phyloP scores from a whole-genome alignment of 129 eudicot genomes.

The Calendula officinalis region DNA sequence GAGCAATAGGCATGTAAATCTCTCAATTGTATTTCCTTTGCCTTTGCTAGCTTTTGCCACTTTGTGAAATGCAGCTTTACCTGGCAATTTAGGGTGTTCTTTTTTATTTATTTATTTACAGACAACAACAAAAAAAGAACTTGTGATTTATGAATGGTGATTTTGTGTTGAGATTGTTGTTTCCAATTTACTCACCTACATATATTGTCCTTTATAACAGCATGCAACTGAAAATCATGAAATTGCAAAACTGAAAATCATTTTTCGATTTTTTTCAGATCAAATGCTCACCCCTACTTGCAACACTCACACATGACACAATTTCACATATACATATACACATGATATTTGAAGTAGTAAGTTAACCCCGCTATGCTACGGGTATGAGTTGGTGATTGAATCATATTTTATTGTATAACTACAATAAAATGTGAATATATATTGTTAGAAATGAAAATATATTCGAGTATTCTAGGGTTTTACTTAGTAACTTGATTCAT shows the following conservation, averaged over 20 bases:
- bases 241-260: background rate
- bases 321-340: no score
- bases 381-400: no score
- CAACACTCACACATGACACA: no score
- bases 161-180: conserved; percentile 20
- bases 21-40: conserved; percentile 16
- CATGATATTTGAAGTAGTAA: no score
- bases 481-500: no score
- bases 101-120: background rate
- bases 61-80: conserved; percentile 39
- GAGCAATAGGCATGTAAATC: conserved; percentile 39
- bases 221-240: background rate
- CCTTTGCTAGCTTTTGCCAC: conserved; percentile 35
- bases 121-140: background rate
- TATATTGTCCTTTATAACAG: background rate
- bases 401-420: no score
- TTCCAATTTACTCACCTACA: background rate
- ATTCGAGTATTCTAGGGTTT: no score
- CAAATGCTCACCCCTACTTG: no score
- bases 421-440: no score
- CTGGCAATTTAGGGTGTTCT: conserved; percentile 26
- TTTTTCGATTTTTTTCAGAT: no score
- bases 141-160: conserved; percentile 17
- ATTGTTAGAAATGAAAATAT: no score
- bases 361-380: no score